Evolutionary conservation across 2,329 filamentous ascomycete genomes (phyloP).

Genomic region (Neofusicoccum parvum): DNA sequence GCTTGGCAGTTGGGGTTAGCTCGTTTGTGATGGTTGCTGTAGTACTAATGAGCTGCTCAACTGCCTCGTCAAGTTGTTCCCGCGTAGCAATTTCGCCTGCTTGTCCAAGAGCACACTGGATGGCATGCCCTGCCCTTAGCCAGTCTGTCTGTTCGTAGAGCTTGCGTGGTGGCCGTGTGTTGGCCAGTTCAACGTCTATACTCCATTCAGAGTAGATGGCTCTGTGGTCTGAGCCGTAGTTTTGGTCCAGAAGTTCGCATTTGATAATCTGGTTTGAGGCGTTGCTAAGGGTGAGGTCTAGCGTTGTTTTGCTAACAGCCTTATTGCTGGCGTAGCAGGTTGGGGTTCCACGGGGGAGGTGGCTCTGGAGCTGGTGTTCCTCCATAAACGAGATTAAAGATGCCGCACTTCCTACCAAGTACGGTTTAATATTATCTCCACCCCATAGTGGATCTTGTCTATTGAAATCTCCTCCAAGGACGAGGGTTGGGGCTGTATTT

Average conservation of each 20-base stretch:
- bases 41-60: neutral
- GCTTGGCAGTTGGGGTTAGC: neutral
- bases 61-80: neutral
- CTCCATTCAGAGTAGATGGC: constrained; percentile 3
- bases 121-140: neutral
- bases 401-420: too few relatives aligned
- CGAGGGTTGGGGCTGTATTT: too few relatives aligned
- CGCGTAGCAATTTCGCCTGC: neutral
- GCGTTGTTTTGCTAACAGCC: too few relatives aligned
- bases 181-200: too few relatives aligned
- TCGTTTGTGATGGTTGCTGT: neutral
- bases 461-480: too few relatives aligned
- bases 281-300: neutral
- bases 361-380: too few relatives aligned
- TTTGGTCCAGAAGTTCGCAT: neutral
- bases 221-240: constrained; percentile 13
- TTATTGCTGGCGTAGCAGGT: too few relatives aligned
- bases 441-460: too few relatives aligned
- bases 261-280: neutral
- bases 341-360: too few relatives aligned
- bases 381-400: too few relatives aligned
- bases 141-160: constrained; percentile 9
- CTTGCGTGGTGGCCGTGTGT: neutral
- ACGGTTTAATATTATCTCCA: too few relatives aligned
- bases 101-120: neutral